phyloP scores from a whole-genome alignment of 768 basidiomycete species.

The Porpolomopsis calyptriformis region DNA sequence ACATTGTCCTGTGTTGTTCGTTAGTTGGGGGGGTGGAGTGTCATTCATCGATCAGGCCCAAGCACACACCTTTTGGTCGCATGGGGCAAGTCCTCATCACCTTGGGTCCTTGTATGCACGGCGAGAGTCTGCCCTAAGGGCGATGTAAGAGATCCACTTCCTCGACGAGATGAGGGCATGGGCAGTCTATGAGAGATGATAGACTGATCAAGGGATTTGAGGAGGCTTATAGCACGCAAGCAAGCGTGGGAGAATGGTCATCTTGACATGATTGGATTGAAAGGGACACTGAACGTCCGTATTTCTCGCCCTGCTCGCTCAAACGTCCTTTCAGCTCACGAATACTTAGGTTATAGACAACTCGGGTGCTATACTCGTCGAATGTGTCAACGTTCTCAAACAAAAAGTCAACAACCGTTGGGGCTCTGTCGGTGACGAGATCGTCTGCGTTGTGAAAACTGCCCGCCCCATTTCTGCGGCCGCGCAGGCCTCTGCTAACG shows the following conservation, averaged over 20 bases:
- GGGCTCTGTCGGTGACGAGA: slow-evolving; percentile 89
- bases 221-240: not conserved
- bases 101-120: slow-evolving; percentile 80
- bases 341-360: slow-evolving; percentile 83
- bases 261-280: slow-evolving; percentile 84
- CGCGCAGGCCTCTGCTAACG: slow-evolving; percentile 57
- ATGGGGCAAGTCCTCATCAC: slow-evolving; percentile 81
- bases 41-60: slow-evolving; percentile 2
- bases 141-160: slow-evolving; percentile 64
- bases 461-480: slow-evolving; percentile 73
- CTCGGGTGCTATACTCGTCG: slow-evolving; percentile 86
- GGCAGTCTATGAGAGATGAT: slow-evolving; percentile 7
- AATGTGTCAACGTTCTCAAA: slow-evolving; percentile 94
- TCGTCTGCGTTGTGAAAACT: slow-evolving; percentile 88
- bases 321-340: not conserved
- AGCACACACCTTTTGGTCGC: slow-evolving; percentile 78
- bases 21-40: not conserved
- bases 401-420: slow-evolving; percentile 93
- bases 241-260: slow-evolving; percentile 2
- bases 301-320: not conserved
- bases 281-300: slow-evolving; percentile 77
- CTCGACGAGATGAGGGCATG: slow-evolving; percentile 66
- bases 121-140: slow-evolving; percentile 72
- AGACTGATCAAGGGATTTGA: slow-evolving; percentile 13
- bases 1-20: slow-evolving; percentile 61